These are phyloP conservation scores for Zygosaccharomyces gambellarensis DNA, from an alignment of 805 yeast species.

Conservation along the genomic window DNA sequence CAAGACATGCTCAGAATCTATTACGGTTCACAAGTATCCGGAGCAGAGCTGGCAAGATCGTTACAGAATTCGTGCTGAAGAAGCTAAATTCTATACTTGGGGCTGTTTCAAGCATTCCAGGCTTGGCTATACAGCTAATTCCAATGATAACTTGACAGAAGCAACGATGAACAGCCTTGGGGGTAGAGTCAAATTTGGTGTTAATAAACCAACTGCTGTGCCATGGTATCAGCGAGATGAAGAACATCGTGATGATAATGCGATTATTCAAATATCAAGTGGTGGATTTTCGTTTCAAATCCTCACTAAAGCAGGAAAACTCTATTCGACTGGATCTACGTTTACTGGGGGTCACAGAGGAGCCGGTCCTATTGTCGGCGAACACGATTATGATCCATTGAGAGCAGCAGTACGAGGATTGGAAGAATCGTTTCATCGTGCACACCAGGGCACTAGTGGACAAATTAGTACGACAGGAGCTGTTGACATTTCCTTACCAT, in stretches of 20 bases:
- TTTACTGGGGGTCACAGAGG: slow-evolving; percentile 40
- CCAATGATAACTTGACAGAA: slow-evolving; percentile 19
- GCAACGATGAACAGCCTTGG: slow-evolving; percentile 21
- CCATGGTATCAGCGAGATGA: slow-evolving; percentile 25
- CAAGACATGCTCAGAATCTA: slow-evolving; percentile 26
- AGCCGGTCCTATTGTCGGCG: slow-evolving; percentile 38
- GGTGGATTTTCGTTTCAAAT: slow-evolving; percentile 65
- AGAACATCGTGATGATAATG: slow-evolving; percentile 13
- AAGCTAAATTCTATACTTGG: slow-evolving; percentile 31
- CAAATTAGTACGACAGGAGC: slow-evolving; percentile 25
- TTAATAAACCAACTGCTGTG: slow-evolving; percentile 28
- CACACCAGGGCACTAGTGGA: slow-evolving; percentile 14
- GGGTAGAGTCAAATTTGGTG: slow-evolving; percentile 26
- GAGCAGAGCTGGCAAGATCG: slow-evolving; percentile 26
- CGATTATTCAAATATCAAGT: slow-evolving; percentile 40
- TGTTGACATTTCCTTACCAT: slow-evolving; percentile 21
- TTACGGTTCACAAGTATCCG: slow-evolving; percentile 19
- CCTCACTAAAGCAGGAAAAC: slow-evolving; percentile 49
- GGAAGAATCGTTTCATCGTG: slow-evolving; percentile 23
- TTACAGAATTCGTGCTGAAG: slow-evolving; percentile 20
- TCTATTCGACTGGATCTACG: slow-evolving; percentile 50
- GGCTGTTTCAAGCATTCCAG: slow-evolving; percentile 33
- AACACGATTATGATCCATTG: slow-evolving; percentile 35
- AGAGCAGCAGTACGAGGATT: slow-evolving; percentile 23
- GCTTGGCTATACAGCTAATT: slow-evolving; percentile 28